phyloP scores from a whole-genome alignment of 768 basidiomycete genomes.

The Suillus ampliporus region DNA sequence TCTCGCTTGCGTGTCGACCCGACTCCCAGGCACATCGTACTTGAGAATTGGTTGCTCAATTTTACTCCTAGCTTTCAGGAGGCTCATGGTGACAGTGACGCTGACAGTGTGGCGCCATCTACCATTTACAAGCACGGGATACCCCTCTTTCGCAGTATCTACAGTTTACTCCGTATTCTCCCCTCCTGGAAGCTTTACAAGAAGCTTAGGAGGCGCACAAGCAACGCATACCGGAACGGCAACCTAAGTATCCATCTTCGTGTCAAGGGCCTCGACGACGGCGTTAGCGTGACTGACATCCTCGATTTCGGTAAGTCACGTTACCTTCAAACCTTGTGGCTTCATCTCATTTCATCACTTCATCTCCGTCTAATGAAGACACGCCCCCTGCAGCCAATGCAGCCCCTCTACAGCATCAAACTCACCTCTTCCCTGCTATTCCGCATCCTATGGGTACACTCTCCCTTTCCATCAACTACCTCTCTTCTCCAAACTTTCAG shows the following conservation, averaged over 20 bases:
- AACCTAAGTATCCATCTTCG: conserved; percentile 55
- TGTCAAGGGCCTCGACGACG: conserved; percentile 44
- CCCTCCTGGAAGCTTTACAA: conserved; percentile 79
- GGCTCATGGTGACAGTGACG: conserved; percentile 28
- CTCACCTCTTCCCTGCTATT: conserved; percentile 68
- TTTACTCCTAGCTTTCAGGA: conserved; percentile 41
- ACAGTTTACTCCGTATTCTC: conserved; percentile 71
- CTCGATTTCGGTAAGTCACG: conserved; percentile 47
- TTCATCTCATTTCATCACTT: conserved; percentile 21
- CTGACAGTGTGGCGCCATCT: conserved; percentile 63
- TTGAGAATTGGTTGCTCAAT: conserved; percentile 71
- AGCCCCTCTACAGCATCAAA: conserved; percentile 52
- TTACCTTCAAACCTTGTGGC: conserved; percentile 23
- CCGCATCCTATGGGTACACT: conserved; percentile 73
- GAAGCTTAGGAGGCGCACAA: conserved; percentile 54
- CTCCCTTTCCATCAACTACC: conserved; percentile 65
- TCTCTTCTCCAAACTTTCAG: conserved; percentile 70
- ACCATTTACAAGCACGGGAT: conserved; percentile 89
- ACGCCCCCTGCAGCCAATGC: conserved; percentile 45
- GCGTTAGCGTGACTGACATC: conserved; percentile 24
- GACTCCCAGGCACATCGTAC: conserved; percentile 67
- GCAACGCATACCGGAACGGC: conserved; percentile 43
- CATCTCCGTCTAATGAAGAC: conserved; percentile 42
- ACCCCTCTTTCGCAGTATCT: conserved; percentile 79
- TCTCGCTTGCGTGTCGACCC: conserved; percentile 72